Percentiles rank a stretch among this genome's conserved stretches.
These are phyloP conservation scores for Bidens hawaiensis DNA, from an alignment of 140 eudicot genomes.

Conservation along the genomic window DNA sequence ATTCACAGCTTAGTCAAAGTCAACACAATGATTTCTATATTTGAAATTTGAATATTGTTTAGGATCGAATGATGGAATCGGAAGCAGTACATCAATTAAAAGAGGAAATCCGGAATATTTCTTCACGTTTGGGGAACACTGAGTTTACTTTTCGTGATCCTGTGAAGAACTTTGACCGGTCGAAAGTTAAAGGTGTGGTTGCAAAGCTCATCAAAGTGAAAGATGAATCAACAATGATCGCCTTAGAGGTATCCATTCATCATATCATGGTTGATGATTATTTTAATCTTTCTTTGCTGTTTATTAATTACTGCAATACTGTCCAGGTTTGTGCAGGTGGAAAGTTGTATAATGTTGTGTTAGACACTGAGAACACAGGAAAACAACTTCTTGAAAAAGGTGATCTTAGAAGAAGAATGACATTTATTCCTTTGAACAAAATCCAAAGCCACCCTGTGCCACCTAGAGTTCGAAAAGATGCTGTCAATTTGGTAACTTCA, in stretches of 20 bases:
- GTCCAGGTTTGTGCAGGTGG: constrained; percentile 98
- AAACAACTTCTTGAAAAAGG: constrained; percentile 91
- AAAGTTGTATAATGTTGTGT: constrained; percentile 82
- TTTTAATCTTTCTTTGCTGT: background rate
- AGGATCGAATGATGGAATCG: constrained; percentile 67
- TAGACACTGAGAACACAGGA: constrained; percentile 87
- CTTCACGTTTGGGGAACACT: constrained; percentile 69
- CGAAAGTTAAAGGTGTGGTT: constrained; percentile 95
- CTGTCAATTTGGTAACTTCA: constrained; percentile 57
- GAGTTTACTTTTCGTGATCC: constrained; percentile 88
- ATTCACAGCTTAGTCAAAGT: constrained; percentile 13
- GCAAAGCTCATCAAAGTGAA: constrained; percentile 96
- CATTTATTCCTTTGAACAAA: constrained; percentile 90
- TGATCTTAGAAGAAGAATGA: constrained; percentile 83
- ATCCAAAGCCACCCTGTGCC: constrained; percentile 67
- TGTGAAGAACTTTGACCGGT: constrained; percentile 78
- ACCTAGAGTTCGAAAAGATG: constrained; percentile 58
- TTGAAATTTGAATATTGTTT: constrained; percentile 6
- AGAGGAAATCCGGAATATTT: constrained; percentile 64
- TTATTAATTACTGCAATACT: background rate
- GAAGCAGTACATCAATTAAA: constrained; percentile 61
- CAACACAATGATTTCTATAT: background rate
- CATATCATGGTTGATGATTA: constrained; percentile 7
- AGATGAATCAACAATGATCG: constrained; percentile 78
- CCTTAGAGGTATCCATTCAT: constrained; percentile 66